Evolutionary conservation across 345 rosid genomes (phyloP), one percentile per base, ranked within the genome.

Genomic region (Aegle marmelos): DNA sequence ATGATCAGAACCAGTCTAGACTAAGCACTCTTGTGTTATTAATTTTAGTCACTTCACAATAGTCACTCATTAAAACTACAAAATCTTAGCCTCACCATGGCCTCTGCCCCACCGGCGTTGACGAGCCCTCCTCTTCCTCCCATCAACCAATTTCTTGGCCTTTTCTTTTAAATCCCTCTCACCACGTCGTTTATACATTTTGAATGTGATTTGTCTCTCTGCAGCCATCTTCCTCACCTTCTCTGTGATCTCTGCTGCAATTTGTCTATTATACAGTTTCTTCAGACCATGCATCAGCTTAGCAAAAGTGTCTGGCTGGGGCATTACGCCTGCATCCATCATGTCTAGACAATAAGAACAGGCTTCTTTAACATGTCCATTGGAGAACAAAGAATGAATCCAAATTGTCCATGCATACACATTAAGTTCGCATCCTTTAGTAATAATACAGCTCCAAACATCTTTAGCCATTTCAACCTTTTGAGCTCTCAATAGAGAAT

Each of bases 171-270:
- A 85, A 84, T 87, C 89, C 78, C 91, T 86, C 84, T 88, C 97
- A 73, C 99, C 99, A 63, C 94, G 85, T 68, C 99, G 87, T 83
- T 91, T 96, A 82, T 94, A 94, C 97, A 91, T 91, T 85, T 91
- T 96, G 80, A 96, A 96, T 60, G 91, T 91, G n/a, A 89, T 82
- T 58, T 88, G 80, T 81, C 92, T 90, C 63, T 94, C 94, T 2
- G 79, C 95, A 61, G 99, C 94, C 97, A 96, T 94, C 83, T 89
- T 88, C 82, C 93, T 91, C 82, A 96, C 97, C 79, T 91, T 96
- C 85, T 94, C 97, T 1, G 99, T 92, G 66, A 96, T 91, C 83
- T 94, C 99, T 37, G 82, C 92, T 2, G 98, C 98, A 73, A 95
- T 82, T 76, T 86, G 85, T 78, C 97, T 86, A 79, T 92, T 91